A percentile compares a stretch with the other conserved stretches of the same genome.
Evolutionary conservation across 768 basidiomycete genomes (phyloP).

Genomic region (Tubosaeta sp.): DNA sequence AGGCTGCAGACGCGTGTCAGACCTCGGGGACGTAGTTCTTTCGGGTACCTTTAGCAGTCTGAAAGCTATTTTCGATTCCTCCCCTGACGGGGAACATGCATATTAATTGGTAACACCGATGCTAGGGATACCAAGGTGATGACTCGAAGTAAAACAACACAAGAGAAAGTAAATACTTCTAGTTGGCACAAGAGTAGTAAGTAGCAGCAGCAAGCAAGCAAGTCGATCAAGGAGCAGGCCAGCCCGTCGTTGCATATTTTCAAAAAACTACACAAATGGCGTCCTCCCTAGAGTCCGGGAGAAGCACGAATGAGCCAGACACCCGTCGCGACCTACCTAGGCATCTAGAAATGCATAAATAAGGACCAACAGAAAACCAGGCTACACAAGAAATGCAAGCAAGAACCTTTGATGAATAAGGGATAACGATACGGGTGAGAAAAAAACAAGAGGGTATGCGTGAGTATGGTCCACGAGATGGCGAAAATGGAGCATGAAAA

Average conservation of each 20-base stretch:
- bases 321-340: constrained; percentile 17
- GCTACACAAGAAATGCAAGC: constrained; percentile 12
- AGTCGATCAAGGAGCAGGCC: constrained; percentile 16
- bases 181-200: constrained; percentile 8
- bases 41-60: background rate
- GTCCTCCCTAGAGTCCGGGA: too few relatives aligned
- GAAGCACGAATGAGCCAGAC: constrained; percentile 5
- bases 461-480: constrained; percentile 7
- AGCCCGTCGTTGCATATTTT: constrained; percentile 13
- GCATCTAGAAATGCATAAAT: constrained; percentile 23
- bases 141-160: background rate
- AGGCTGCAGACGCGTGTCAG: constrained; percentile 36
- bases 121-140: too few relatives aligned
- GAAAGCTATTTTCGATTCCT: background rate
- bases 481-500: background rate
- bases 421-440: constrained; percentile 4
- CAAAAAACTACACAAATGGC: background rate
- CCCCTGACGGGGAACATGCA: background rate
- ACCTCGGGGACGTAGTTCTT: background rate
- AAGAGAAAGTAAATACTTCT: constrained; percentile 5
- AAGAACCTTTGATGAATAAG: background rate
- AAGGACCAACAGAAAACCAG: constrained; percentile 21
- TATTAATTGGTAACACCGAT: background rate
- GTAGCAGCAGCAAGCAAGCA: background rate
- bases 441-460: constrained; percentile 12